These are phyloP conservation scores for Leccinum pachyderme DNA, from an alignment of 1,284 basidiomycete genomes.

Conservation along the genomic window DNA sequence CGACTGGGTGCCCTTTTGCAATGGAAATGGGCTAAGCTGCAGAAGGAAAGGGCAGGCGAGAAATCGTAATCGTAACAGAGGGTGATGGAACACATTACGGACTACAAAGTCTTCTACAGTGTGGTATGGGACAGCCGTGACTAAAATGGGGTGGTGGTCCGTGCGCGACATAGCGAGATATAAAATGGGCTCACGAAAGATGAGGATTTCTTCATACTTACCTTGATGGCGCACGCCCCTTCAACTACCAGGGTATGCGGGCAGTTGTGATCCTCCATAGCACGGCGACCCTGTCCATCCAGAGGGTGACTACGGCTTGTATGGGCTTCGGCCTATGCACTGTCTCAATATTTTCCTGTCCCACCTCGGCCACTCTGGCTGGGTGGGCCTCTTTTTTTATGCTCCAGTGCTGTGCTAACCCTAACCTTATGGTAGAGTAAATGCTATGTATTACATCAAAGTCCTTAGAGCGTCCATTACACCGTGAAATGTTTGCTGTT, in stretches of 20 bases:
- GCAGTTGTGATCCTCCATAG: constrained; percentile 46
- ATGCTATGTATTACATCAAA: background rate
- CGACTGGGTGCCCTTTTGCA: constrained; percentile 57
- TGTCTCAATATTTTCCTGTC: constrained; percentile 33
- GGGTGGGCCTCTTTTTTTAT: constrained; percentile 32
- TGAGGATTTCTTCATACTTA: constrained; percentile 37
- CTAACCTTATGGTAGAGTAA: constrained; percentile 38
- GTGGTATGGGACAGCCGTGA: background rate
- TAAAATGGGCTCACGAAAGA: constrained; percentile 9
- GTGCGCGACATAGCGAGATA: constrained; percentile 14
- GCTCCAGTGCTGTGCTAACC: constrained; percentile 30
- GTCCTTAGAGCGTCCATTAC: constrained; percentile 49
- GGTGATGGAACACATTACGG: background rate
- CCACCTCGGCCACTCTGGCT: constrained; percentile 37
- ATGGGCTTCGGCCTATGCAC: constrained; percentile 38
- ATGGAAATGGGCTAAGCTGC: constrained; percentile 63
- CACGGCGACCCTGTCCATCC: constrained; percentile 47
- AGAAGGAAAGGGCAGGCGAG: constrained; percentile 23
- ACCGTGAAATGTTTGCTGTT: constrained; percentile 60
- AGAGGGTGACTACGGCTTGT: constrained; percentile 34
- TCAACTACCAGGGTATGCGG: constrained; percentile 43
- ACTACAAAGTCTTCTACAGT: background rate
- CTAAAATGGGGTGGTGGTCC: constrained; percentile 16
- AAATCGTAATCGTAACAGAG: background rate
- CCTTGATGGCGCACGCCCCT: constrained; percentile 25